phyloP scores from a whole-genome alignment of 129 eudicot genomes.

The Pseudognaphalium luteoalbum region DNA sequence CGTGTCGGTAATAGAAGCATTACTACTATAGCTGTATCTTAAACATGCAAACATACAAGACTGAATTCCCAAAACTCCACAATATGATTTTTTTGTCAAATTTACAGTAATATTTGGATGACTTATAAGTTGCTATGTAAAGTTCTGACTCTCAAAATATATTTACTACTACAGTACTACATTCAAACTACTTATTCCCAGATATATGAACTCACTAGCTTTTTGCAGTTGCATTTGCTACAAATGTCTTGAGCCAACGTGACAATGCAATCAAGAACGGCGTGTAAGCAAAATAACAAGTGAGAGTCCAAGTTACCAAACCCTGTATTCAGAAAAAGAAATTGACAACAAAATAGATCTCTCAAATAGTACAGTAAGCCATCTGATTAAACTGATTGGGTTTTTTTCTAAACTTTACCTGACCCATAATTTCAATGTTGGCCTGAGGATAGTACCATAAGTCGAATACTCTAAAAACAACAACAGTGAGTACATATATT shows the following conservation, averaged over 20 bases:
- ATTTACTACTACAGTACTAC: background rate
- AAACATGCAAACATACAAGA: background rate
- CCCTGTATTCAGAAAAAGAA: slow-evolving; percentile 44
- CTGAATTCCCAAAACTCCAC: background rate
- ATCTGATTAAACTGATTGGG: background rate
- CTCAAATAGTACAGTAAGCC: background rate
- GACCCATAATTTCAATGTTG: slow-evolving; percentile 61
- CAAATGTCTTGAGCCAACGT: slow-evolving; percentile 55
- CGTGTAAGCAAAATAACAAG: slow-evolving; percentile 79
- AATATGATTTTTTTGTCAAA: background rate
- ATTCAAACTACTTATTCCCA: background rate
- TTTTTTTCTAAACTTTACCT: slow-evolving; percentile 39
- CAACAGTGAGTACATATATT: background rate
- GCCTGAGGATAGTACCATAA: slow-evolving; percentile 91
- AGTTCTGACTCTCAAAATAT: background rate
- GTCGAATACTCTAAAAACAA: slow-evolving; percentile 44
- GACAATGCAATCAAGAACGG: slow-evolving; percentile 71
- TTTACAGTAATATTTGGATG: background rate
- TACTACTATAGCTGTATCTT: no score
- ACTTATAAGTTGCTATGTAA: background rate
- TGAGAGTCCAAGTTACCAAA: slow-evolving; percentile 71
- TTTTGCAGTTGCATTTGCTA: slow-evolving; percentile 19
- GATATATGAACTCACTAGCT: slow-evolving; percentile 3
- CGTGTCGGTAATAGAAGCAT: no score
- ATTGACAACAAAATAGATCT: background rate